A percentile compares a stretch with the other conserved stretches of the same genome.
Conservation (phyloP, 2,329 filamentous ascomycete species). For the Aspergillus carbonarius region DNA sequence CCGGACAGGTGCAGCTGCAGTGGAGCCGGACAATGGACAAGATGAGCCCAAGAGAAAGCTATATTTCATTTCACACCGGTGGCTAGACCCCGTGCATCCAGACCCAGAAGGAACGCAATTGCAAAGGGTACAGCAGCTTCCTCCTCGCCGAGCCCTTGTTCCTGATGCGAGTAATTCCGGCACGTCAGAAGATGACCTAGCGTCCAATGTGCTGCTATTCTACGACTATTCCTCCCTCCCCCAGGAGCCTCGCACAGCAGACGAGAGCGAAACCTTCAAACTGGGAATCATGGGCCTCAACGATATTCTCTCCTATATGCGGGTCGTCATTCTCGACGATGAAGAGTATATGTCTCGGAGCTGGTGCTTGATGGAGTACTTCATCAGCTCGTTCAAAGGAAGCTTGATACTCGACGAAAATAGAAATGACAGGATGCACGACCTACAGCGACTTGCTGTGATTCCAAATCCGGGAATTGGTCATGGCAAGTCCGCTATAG, state of each 20-base stretch:
- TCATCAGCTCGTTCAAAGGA: not conserved
- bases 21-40: not conserved
- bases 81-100: not conserved
- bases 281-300: not conserved
- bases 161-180: not conserved
- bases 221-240: not conserved
- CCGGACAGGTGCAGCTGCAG: too few relatives aligned
- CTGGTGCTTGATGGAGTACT: not conserved
- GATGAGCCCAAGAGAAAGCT: not conserved
- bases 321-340: not conserved
- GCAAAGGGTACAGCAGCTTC: not conserved
- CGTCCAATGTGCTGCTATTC: not conserved
- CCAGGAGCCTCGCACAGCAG: not conserved
- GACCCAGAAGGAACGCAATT: not conserved
- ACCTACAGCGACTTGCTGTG: not conserved
- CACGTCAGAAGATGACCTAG: not conserved
- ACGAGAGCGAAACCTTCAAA: not conserved
- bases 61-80: not conserved
- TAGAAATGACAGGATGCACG: not conserved
- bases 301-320: not conserved
- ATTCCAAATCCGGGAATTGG: not conserved
- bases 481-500: not conserved
- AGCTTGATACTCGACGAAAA: not conserved
- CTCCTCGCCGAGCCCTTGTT: not conserved
- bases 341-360: not conserved